Evolutionary conservation across 2,329 filamentous ascomycete genomes (phyloP).

Genomic region (Didymosphaeria variabile): DNA sequence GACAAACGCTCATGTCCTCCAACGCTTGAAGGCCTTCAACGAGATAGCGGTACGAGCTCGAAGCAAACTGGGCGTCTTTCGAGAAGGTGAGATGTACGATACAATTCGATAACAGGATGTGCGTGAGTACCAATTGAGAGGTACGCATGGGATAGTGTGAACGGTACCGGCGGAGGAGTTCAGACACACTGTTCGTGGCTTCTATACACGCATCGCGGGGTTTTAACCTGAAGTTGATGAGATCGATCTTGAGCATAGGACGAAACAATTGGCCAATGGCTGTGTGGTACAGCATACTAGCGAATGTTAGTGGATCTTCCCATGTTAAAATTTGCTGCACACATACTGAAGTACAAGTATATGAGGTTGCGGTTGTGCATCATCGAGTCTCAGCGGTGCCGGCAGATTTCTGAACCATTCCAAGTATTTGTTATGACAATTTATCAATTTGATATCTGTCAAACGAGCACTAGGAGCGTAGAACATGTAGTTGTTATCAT

Average conservation of each 20-base stretch:
- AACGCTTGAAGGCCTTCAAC: slow-evolving; percentile 54
- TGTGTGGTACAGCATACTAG: slow-evolving; percentile 72
- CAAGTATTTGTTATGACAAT: slow-evolving; percentile 73
- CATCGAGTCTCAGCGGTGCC: slow-evolving; percentile 64
- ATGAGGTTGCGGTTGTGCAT: slow-evolving; percentile 71
- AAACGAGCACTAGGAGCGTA: slow-evolving; percentile 74
- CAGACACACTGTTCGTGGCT: slow-evolving; percentile 56
- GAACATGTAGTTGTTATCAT: slow-evolving; percentile 75
- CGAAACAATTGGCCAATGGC: slow-evolving; percentile 77
- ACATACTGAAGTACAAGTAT: slow-evolving; percentile 79
- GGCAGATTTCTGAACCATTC: slow-evolving; percentile 77
- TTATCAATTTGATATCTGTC: slow-evolving; percentile 69
- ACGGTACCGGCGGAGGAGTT: slow-evolving; percentile 53
- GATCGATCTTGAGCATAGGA: slow-evolving; percentile 72
- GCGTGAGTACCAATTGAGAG: slow-evolving; percentile 50
- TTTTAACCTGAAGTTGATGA: slow-evolving; percentile 65
- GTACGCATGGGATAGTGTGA: slow-evolving; percentile 55
- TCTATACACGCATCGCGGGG: slow-evolving; percentile 72
- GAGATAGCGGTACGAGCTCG: slow-evolving; percentile 49
- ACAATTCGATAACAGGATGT: slow-evolving; percentile 53
- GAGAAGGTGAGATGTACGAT: slow-evolving; percentile 58
- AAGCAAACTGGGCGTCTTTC: slow-evolving; percentile 35
- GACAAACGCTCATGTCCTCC: slow-evolving; percentile 54
- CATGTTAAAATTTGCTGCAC: too few relatives aligned
- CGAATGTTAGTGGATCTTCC: slow-evolving; percentile 14